Base-by-base conservation (phyloP, 257 asterid species). In the Salvia hispanica region DNA sequence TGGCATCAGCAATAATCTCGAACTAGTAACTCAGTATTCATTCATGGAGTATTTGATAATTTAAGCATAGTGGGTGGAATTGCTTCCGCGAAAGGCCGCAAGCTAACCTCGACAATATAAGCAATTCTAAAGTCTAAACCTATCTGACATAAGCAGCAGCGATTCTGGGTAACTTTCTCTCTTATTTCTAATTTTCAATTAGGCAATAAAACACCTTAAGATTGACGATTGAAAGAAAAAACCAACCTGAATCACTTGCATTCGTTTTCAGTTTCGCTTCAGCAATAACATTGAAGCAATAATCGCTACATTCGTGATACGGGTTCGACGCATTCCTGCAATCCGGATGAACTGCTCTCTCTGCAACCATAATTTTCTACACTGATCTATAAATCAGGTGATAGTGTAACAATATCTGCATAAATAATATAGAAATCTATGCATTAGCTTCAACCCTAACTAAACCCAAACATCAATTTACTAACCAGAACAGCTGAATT, bases 321-420 rank as follows among this genome's bases (percentile, higher is more conserved):
- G 91, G 91, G 72, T 85, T 87, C 3, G 88, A 70, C 28, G 91
- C 82, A 42, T 89, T 85, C 69, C 84, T 80, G 78, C 92, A 89
- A 71, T 79, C 89, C 11, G 96, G 91, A 74, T 83, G 89, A 69
- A 83, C 91, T 51, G 81, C 77, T 56, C 95, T 83, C 58, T 77
- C 84, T 69, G 74, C 78, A 51, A 58, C 70, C 89, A 83, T 80
- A 28, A 18, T 34, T 3, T 25, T 6, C 14, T 4, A 14, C 56
- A 16, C 6, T 4, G 21, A 50, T 14, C 64, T 71, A 51, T 15
- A 15, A 14, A 42, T 43, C 18, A 58, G 61, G 14, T 44, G 11
- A 3, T 11, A 44, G 9, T 14, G 14, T 28, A 62, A 43, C 10
- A 31, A 25, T 12, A 11, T 33, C 63, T 71, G 40, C 70, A 53